Percentiles rank a stretch among this genome's conserved stretches.
Evolutionary conservation across 2,329 filamentous ascomycete genomes (phyloP).

Genomic region (Pseudocercospora macadamiae): DNA sequence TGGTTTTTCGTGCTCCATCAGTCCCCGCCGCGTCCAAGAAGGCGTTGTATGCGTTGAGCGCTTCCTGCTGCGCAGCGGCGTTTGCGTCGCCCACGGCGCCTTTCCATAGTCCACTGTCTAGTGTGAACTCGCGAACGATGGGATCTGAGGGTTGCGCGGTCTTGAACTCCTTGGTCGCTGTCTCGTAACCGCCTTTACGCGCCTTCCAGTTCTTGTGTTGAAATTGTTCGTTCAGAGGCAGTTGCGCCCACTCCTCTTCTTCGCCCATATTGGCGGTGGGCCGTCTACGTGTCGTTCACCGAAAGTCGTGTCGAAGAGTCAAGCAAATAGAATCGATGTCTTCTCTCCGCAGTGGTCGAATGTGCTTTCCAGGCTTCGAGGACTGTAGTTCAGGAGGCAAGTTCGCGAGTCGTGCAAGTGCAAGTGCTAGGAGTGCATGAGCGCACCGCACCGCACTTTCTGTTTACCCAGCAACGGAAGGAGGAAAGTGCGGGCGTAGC

Average conservation of each 20-base stretch:
- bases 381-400: background rate
- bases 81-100: slow-evolving; percentile 91
- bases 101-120: slow-evolving; percentile 87
- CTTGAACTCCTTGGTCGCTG: slow-evolving; percentile 84
- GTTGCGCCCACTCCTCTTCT: slow-evolving; percentile 79
- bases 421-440: background rate
- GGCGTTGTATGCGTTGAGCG: slow-evolving; percentile 80
- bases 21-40: slow-evolving; percentile 90
- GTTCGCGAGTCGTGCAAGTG: slow-evolving; percentile 1
- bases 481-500: background rate
- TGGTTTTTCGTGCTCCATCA: slow-evolving; percentile 69
- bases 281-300: background rate
- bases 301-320: background rate
- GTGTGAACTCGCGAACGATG: slow-evolving; percentile 82
- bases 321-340: too few species aligned
- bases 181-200: slow-evolving; percentile 91
- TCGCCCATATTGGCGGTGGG: slow-evolving; percentile 69
- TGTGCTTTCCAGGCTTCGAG: background rate
- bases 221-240: slow-evolving; percentile 79
- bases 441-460: background rate
- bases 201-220: slow-evolving; percentile 97
- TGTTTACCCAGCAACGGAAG: background rate
- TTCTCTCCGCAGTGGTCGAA: background rate
- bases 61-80: slow-evolving; percentile 94
- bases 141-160: slow-evolving; percentile 81